Percentiles rank a stretch among this genome's conserved stretches.
phyloP scores from a whole-genome alignment of 805 yeast genomes.

The Hanseniaspora clermontiae region DNA sequence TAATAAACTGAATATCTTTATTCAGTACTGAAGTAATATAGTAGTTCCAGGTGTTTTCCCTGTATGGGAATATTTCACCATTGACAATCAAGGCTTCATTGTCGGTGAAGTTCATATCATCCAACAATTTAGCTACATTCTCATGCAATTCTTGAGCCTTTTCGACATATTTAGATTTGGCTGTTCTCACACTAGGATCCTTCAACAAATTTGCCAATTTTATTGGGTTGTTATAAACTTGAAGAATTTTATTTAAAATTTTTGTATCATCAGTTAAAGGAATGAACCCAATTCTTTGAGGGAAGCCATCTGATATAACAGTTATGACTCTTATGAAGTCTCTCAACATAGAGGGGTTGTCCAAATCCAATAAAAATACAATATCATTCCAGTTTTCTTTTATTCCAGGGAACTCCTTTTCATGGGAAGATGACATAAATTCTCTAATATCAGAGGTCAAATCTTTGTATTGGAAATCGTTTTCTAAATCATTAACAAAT shows the following conservation, averaged over 20 bases:
- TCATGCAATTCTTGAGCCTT: conserved; percentile 13
- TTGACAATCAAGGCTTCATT: conserved; percentile 50
- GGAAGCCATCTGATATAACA: conserved; percentile 42
- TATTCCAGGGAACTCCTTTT: conserved; percentile 50
- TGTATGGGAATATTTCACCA: conserved; percentile 52
- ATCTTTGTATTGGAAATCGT: conserved; percentile 41
- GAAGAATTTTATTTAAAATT: conserved; percentile 16
- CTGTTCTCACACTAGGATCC: conserved; percentile 16
- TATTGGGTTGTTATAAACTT: conserved; percentile 15
- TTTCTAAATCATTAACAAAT: conserved; percentile 59
- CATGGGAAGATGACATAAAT: conserved; percentile 31
- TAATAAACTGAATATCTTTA: conserved; percentile 36
- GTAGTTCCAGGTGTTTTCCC: conserved; percentile 41
- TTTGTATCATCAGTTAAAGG: conserved; percentile 36
- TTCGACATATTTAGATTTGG: conserved; percentile 18
- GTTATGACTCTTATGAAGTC: conserved; percentile 40
- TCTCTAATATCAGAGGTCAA: conserved; percentile 35
- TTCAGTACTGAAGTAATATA: conserved; percentile 40
- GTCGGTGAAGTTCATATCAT: conserved; percentile 12
- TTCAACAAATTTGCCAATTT: conserved; percentile 16
- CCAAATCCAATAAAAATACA: conserved; percentile 54
- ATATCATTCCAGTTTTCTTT: conserved; percentile 65
- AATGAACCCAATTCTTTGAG: conserved; percentile 74
- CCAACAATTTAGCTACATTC: neutral
- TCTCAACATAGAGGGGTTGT: conserved; percentile 38